A percentile compares a stretch with the other conserved stretches of the same genome.
These are phyloP conservation scores for Blakeslea trispora DNA, from an alignment of 371 early-diverging fungal genomes.

Conservation along the genomic window DNA sequence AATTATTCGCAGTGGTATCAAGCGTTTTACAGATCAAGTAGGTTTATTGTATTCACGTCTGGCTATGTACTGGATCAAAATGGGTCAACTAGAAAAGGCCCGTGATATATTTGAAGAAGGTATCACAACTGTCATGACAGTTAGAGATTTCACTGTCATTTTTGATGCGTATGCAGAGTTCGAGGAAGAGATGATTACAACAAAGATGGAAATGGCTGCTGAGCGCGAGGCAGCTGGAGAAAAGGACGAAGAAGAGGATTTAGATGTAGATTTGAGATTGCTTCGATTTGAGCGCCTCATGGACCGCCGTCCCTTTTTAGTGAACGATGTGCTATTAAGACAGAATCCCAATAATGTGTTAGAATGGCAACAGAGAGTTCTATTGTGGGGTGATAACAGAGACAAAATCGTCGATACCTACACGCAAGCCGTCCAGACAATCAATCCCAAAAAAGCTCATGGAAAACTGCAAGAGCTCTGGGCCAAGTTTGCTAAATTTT, in stretches of 20 bases:
- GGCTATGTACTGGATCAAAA: constrained; percentile 82
- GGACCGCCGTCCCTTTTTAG: constrained; percentile 92
- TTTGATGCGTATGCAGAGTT: constrained; percentile 96
- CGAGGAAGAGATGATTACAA: constrained; percentile 80
- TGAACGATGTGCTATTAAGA: constrained; percentile 90
- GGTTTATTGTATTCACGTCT: constrained; percentile 89
- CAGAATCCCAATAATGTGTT: constrained; percentile 91
- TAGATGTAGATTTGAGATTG: constrained; percentile 84
- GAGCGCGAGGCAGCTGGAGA: constrained; percentile 58
- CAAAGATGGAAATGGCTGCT: constrained; percentile 76
- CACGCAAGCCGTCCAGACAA: constrained; percentile 73
- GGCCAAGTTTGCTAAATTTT: constrained; percentile 84
- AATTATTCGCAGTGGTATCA: constrained; percentile 88
- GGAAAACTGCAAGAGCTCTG: constrained; percentile 83
- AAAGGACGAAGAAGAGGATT: constrained; percentile 55
- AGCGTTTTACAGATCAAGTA: constrained; percentile 81
- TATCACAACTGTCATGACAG: constrained; percentile 77
- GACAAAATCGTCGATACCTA: constrained; percentile 75
- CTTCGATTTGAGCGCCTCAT: constrained; percentile 88
- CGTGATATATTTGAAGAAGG: constrained; percentile 95
- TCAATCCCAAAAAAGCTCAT: constrained; percentile 80
- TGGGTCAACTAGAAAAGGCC: constrained; percentile 80
- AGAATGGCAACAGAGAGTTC: constrained; percentile 90
- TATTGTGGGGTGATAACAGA: constrained; percentile 66
- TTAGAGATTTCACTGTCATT: constrained; percentile 94